phyloP scores from a whole-genome alignment of 805 yeast genomes.

The Dipodascus albidus region DNA sequence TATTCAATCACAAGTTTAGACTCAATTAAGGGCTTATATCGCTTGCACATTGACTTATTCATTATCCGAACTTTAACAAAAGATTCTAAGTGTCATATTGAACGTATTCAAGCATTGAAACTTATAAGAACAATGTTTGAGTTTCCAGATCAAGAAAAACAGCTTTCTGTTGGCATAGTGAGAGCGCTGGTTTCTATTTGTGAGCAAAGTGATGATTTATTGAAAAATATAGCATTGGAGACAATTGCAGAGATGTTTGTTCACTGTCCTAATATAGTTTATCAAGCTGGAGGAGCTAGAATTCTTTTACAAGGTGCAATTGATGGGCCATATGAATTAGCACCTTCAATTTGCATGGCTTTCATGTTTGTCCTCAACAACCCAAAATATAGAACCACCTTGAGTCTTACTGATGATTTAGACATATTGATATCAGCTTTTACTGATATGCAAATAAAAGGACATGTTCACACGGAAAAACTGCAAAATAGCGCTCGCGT shows the following conservation, averaged over 20 bases:
- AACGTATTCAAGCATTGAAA: constrained; percentile 69
- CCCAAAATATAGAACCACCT: constrained; percentile 39
- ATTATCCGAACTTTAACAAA: constrained; percentile 54
- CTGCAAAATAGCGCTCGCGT: constrained; percentile 51
- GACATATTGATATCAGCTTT: constrained; percentile 56
- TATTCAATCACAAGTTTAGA: constrained; percentile 44
- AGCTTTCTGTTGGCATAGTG: constrained; percentile 50
- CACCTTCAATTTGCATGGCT: constrained; percentile 34
- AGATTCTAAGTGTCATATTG: constrained; percentile 42
- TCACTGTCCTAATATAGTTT: constrained; percentile 32
- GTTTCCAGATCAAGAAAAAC: constrained; percentile 39
- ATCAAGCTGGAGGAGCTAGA: constrained; percentile 35
- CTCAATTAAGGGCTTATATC: constrained; percentile 42
- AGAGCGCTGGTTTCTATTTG: constrained; percentile 55
- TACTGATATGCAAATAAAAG: constrained; percentile 45
- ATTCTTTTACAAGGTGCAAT: constrained; percentile 34
- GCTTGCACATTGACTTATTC: constrained; percentile 48
- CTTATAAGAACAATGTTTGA: constrained; percentile 52
- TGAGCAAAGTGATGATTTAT: constrained; percentile 40
- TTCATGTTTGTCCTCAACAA: constrained; percentile 45
- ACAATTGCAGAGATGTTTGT: constrained; percentile 42
- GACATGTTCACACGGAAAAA: constrained; percentile 39
- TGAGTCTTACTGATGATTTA: constrained; percentile 54
- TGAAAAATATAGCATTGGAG: constrained; percentile 40
- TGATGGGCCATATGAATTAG: constrained; percentile 43